phyloP scores from a whole-genome alignment of 768 basidiomycete species.

The Filobasidium wieringae region DNA sequence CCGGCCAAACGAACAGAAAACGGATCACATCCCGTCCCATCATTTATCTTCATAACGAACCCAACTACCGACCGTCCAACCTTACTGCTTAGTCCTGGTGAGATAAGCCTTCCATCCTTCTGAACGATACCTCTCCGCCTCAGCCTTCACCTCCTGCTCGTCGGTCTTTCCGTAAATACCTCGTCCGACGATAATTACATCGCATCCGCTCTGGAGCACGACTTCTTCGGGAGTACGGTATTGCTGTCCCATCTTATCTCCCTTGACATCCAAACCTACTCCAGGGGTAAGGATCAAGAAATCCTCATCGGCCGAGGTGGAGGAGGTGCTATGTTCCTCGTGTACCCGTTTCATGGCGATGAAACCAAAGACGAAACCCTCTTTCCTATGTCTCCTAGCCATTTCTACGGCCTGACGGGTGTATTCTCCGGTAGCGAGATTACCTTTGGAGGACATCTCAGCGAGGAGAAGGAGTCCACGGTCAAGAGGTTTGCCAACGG shows the following conservation, averaged over 20 bases:
- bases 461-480: constrained; percentile 83
- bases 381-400: constrained; percentile 62
- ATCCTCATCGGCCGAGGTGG: constrained; percentile 49
- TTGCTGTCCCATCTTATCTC: constrained; percentile 86
- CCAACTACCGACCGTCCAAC: no score
- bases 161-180: constrained; percentile 65
- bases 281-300: constrained; percentile 87
- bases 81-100: not conserved
- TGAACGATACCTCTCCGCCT: constrained; percentile 69
- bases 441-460: constrained; percentile 89
- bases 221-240: constrained; percentile 83
- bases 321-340: constrained; percentile 24
- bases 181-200: constrained; percentile 93
- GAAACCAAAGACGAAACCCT: constrained; percentile 82
- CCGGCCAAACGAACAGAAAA: no score
- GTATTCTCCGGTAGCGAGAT: constrained; percentile 70
- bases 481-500: constrained; percentile 69
- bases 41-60: no score
- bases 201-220: constrained; percentile 66
- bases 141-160: constrained; percentile 40
- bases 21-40: no score
- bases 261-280: constrained; percentile 65
- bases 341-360: constrained; percentile 83
- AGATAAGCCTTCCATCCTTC: constrained; percentile 87
- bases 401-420: constrained; percentile 73